These are phyloP conservation scores for Calonectria ilicicola DNA, from an alignment of 2,329 filamentous ascomycete genomes.

Conservation along the genomic window DNA sequence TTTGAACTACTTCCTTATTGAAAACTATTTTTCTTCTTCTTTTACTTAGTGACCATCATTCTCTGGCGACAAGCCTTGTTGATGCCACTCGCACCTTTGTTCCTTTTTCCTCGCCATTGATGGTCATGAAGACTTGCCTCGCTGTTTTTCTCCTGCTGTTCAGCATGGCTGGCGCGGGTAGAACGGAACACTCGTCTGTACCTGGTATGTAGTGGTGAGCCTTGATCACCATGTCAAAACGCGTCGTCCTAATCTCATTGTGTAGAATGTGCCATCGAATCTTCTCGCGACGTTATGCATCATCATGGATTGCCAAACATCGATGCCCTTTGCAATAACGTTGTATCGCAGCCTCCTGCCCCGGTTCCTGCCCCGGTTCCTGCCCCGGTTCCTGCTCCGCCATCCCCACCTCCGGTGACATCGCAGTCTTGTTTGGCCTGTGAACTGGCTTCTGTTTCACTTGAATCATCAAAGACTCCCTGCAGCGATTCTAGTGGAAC, in stretches of 20 bases:
- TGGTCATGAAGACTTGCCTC: conserved; percentile 40
- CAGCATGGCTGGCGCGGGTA: conserved; percentile 20
- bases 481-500: neutral
- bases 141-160: conserved; percentile 23
- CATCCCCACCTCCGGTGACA: neutral
- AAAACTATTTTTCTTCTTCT: conserved; percentile 17
- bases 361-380: neutral
- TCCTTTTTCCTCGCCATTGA: conserved; percentile 1
- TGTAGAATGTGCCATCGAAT: conserved; percentile 32
- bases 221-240: neutral
- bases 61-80: conserved; percentile 42
- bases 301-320: conserved; percentile 20
- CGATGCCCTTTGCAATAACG: conserved; percentile 33
- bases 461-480: neutral
- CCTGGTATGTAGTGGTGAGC: conserved; percentile 23
- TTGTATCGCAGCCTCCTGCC: neutral
- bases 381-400: neutral
- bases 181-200: conserved; percentile 4
- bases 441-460: neutral
- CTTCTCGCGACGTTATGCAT: conserved; percentile 28
- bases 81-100: conserved; percentile 24
- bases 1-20: neutral
- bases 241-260: neutral
- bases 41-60: conserved; percentile 48
- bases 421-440: too few relatives aligned